A percentile compares a stretch with the other conserved stretches of the same genome.
phyloP scores from a whole-genome alignment of 2,329 filamentous ascomycete genomes.

The Penicillium freii region DNA sequence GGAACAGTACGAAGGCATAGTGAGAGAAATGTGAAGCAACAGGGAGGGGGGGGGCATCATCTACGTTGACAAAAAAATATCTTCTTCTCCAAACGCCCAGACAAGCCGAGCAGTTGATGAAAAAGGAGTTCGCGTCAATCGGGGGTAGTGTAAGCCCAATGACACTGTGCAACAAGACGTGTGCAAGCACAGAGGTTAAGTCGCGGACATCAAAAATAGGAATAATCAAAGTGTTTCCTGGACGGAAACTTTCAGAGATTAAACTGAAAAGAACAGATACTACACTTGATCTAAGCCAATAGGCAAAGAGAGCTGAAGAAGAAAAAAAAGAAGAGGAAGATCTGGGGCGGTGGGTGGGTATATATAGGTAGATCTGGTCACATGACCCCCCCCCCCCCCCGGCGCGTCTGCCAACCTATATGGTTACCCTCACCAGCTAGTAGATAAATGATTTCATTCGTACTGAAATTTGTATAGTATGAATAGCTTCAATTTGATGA shows the following conservation, averaged over 20 bases:
- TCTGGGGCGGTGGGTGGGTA: no score
- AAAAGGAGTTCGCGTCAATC: slow-evolving; percentile 64
- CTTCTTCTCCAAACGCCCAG: slow-evolving; percentile 58
- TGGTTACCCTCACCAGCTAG: no score
- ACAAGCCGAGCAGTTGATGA: slow-evolving; percentile 58
- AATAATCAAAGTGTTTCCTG: slow-evolving; percentile 74
- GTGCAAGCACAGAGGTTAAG: slow-evolving; percentile 69
- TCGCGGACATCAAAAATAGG: slow-evolving; percentile 67
- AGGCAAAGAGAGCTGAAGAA: slow-evolving; percentile 53
- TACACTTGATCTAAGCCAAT: slow-evolving; percentile 87
- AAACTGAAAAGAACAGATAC: slow-evolving; percentile 99
- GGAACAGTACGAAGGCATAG: no score
- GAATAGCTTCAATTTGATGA: no score
- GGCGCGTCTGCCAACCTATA: no score
- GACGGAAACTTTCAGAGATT: slow-evolving; percentile 83
- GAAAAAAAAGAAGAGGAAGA: slow-evolving; percentile 46
- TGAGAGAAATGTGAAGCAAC: no score
- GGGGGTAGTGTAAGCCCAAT: slow-evolving; percentile 72
- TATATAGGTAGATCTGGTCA: no score
- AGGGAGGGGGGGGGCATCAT: no score
- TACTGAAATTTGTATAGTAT: no score
- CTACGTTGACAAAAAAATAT: no score
- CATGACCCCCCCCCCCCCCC: no score
- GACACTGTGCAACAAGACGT: slow-evolving; percentile 66
- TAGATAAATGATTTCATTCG: no score